phyloP scores from a whole-genome alignment of 2,329 filamentous ascomycete genomes.

The Lasiodiplodia theobromae region DNA sequence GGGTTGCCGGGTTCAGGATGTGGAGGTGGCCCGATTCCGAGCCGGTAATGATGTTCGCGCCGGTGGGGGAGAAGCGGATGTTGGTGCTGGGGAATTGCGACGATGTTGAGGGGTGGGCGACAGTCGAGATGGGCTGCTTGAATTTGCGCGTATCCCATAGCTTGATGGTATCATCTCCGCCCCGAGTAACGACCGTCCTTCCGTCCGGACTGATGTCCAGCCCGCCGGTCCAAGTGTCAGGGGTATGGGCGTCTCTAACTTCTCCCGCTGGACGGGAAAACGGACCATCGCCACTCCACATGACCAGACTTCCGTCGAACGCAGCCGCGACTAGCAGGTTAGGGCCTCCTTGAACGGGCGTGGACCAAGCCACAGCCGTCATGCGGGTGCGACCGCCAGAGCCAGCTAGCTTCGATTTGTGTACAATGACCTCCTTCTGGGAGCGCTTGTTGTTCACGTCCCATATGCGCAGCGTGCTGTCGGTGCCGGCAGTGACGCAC shows the following conservation, averaged over 20 bases:
- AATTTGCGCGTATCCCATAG: constrained; percentile 97
- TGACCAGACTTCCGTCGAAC: constrained; percentile 85
- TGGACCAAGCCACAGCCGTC: constrained; percentile 90
- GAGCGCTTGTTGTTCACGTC: constrained; percentile 89
- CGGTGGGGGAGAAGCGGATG: constrained; percentile 87
- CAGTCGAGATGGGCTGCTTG: constrained; percentile 83
- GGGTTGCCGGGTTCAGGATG: constrained; percentile 90
- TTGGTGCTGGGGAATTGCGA: constrained; percentile 83
- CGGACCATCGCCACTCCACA: constrained; percentile 91
- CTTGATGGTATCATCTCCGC: constrained; percentile 92
- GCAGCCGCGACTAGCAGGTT: constrained; percentile 83
- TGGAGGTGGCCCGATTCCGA: constrained; percentile 86
- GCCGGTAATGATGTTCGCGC: constrained; percentile 85
- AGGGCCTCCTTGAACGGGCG: constrained; percentile 59
- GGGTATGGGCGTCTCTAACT: constrained; percentile 80
- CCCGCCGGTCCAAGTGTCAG: constrained; percentile 89
- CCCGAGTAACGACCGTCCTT: constrained; percentile 86
- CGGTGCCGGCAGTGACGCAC: constrained; percentile 89
- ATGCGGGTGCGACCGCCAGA: constrained; percentile 91
- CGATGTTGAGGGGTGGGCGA: constrained; percentile 81
- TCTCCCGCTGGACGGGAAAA: constrained; percentile 83
- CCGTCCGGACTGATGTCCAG: constrained; percentile 91
- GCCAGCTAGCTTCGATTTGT: constrained; percentile 90
- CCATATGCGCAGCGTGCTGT: constrained; percentile 96
- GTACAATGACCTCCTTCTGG: constrained; percentile 93